Percentiles rank a stretch among this genome's conserved stretches.
phyloP scores from a whole-genome alignment of 225 moss, liverwort and hornwort genomes.

The Sphagnum contortum region DNA sequence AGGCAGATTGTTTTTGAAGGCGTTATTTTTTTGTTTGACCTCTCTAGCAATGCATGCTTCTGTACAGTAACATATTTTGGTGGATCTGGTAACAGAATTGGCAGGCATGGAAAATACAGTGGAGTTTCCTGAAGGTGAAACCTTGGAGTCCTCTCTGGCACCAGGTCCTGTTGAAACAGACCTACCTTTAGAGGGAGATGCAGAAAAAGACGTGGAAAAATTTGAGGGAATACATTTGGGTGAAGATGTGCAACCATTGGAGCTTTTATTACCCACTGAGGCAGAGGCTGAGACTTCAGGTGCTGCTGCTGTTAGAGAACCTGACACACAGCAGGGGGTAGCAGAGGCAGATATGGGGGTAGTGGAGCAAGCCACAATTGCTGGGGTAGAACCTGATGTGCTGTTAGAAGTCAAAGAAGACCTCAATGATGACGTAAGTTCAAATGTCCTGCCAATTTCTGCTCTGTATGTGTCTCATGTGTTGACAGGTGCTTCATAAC shows the following conservation, averaged over 20 bases:
- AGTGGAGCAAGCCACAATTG: constrained; percentile 18
- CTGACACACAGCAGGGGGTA: constrained; percentile 13
- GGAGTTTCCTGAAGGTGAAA: constrained; percentile 29
- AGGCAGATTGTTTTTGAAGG: not conserved
- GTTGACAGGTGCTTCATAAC: too few species aligned
- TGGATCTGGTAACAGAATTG: constrained; percentile 11
- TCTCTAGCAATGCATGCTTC: too few species aligned
- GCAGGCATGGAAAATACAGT: constrained; percentile 15
- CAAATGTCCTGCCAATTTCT: too few species aligned
- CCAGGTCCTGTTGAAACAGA: too few species aligned
- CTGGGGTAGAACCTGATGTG: too few species aligned
- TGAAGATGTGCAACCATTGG: constrained; percentile 11
- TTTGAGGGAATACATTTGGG: constrained; percentile 2
- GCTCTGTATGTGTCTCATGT: too few species aligned
- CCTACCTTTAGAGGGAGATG: constrained; percentile 8
- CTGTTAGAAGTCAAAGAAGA: too few species aligned
- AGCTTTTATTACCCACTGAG: constrained; percentile 6
- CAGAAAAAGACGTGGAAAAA: constrained; percentile 5
- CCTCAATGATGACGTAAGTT: too few species aligned
- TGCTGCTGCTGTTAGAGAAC: too few species aligned
- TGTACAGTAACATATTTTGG: too few species aligned
- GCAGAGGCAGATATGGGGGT: constrained; percentile 25
- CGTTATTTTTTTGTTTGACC: not conserved
- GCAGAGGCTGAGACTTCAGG: too few species aligned
- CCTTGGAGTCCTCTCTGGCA: not conserved